Conservation (phyloP, 306 rosid genomes). For the Prunus padus region DNA sequence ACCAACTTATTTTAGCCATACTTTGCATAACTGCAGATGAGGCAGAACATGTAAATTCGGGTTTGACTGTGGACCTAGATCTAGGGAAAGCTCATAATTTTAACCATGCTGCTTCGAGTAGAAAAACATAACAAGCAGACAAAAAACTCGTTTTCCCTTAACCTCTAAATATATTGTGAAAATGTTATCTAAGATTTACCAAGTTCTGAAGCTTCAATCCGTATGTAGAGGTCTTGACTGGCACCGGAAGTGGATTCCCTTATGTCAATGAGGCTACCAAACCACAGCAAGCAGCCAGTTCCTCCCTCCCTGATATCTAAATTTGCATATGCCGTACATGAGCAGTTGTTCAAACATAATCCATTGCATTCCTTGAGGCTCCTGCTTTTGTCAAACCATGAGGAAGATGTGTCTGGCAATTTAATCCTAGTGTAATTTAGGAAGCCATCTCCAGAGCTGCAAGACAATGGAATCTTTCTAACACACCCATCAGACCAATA, state of each 20-base stretch:
- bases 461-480: conserved; percentile 29
- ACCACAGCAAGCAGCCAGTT: conserved; percentile 47
- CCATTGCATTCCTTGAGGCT: conserved; percentile 29
- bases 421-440: conserved; percentile 21
- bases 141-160: not conserved
- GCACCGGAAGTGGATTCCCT: not conserved
- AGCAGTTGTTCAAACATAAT: conserved; percentile 38
- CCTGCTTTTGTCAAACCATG: conserved; percentile 25
- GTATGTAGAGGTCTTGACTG: conserved; percentile 16
- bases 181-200: not conserved
- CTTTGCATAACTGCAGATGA: not conserved
- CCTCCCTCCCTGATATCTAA: conserved; percentile 22
- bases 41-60: too few species aligned
- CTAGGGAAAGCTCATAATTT: too few species aligned
- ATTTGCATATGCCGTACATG: conserved; percentile 49
- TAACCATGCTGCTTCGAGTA: not conserved
- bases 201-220: conserved; percentile 13
- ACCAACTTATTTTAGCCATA: not conserved
- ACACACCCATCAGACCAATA: conserved; percentile 45
- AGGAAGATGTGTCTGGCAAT: conserved; percentile 22
- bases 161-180: not conserved
- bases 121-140: not conserved
- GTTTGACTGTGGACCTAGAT: too few species aligned
- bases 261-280: conserved; percentile 32
- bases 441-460: conserved; percentile 36